Evolutionary conservation across 306 rosid species (phyloP), one percentile per base, ranked within the genome.

Genomic region (Vigna trinervia): DNA sequence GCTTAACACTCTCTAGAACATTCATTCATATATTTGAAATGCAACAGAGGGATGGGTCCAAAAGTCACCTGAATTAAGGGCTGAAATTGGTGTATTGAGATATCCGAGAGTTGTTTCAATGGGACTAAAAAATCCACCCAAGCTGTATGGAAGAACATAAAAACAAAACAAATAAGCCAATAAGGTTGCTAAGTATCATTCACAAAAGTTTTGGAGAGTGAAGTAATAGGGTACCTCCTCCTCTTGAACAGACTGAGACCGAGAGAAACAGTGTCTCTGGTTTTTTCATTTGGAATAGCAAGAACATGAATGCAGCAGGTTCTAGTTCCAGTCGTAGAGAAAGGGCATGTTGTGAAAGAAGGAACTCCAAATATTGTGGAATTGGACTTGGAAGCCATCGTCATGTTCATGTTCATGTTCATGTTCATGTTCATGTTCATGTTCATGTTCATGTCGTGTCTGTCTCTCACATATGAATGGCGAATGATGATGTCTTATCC

Each of bases 21-120:
- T 59, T n/a, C 34, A 75, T 75, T 12, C 47, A 64, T 17, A 47
- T 28, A 61, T 50, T 6, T 50, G n/a, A 66, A 59, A 68, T 48
- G 54, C 48, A 63, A 15, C 32, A 70, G 34, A 36, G 50, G 36
- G 47, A 74, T 12, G 43, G 39, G 39, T 66, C 0, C 0, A 30
- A 76, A 59, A 76, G 47, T 71, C 8, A 82, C 85, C 85, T 71
- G 85, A 77, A 66, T 76, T 72, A 71, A 77, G 22, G 23, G 85
- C 85, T 71, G 79, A 77, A 77, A 77, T 26, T 34, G 71, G 45
- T 2, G 32, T 14, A 19, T n/a, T 69, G 59, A 75, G 71, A 26
- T 52, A 76, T 75, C 52, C 70, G 69, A 30, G 78, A 60, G 43
- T n/a, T 75, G 81, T 69, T 6, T 36, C 4, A 13, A 41, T 28